Base-by-base conservation (phyloP, 2,329 filamentous ascomycete genomes). In the Pyricularia grisea region DNA sequence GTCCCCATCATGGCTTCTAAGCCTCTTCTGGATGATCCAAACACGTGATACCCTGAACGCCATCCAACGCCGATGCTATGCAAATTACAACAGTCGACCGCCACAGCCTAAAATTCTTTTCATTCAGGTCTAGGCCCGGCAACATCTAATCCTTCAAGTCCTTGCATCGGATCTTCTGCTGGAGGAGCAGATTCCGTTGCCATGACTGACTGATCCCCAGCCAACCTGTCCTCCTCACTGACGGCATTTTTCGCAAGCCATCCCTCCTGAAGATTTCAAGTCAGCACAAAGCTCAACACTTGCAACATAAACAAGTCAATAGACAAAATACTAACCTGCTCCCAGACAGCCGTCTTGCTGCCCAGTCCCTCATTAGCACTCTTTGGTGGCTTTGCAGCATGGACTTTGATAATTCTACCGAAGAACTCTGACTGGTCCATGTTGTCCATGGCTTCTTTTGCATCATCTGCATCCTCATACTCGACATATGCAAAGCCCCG, bases 391-490 rank as follows among this genome's bases (percentile, higher is more conserved):
- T 97, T 99, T 63, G 96, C 96, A 69, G 91, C 87, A 64, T 93
- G 94, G 67, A 98, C 94, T 78, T 94, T 97, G 78, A 99, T 90
- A 17, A 95, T 90, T 70, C 92, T 88, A 12, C 95, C 96, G 77
- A 94, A 98, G 65, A 99, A 87, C 81, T 98, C 94, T 71, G 94
- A 91, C 78, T 97, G 93, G 77, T 99, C 93, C 94, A 99, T 98
- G 77, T 99, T 99, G 84, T 98, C 93, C 78, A 99, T 97, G 67
- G 95, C 95, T 80, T 98, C 94, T 75, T 90, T 90, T 31, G 94
- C 94, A 79, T 99, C 95, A 69, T 90, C 87, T 14, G 88, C 85
- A 69, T 93, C 87, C 75, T 97, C 93, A 76, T 92, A 99, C 77
- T 99, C 95, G 67, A 99, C 92, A 77, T 99, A 98, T 70, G 94